Evolutionary conservation across 2,329 filamentous ascomycete genomes (phyloP).

Genomic region (Cladosporium sp.): DNA sequence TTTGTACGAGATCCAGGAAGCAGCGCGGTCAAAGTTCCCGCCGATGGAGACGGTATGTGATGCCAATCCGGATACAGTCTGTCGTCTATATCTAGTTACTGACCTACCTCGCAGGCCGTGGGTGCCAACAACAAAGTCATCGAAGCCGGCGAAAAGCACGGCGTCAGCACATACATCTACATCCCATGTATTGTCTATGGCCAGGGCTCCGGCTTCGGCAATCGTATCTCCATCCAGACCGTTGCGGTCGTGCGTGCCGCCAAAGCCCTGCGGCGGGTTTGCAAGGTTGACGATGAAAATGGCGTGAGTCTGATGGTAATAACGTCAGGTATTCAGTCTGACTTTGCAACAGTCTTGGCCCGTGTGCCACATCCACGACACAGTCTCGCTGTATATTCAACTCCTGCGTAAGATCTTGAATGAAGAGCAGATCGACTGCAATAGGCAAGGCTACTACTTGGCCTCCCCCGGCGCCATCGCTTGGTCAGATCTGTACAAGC

Average conservation of each 20-base stretch:
- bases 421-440: constrained; percentile 42
- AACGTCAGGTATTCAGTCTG: constrained; percentile 32
- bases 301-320: constrained; percentile 29
- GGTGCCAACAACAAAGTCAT: constrained; percentile 22
- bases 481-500: constrained; percentile 55
- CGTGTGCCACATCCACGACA: constrained; percentile 56
- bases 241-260: constrained; percentile 53
- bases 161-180: constrained; percentile 56
- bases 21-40: constrained; percentile 30
- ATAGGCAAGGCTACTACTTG: constrained; percentile 54
- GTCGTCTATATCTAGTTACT: neutral
- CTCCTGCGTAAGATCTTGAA: constrained; percentile 50
- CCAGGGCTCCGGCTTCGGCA: constrained; percentile 53
- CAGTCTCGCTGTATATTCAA: constrained; percentile 48
- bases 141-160: constrained; percentile 27
- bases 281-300: constrained; percentile 42
- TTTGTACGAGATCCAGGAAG: constrained; percentile 50
- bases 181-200: constrained; percentile 58
- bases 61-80: neutral
- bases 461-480: constrained; percentile 52
- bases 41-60: constrained; percentile 34
- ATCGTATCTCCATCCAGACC: constrained; percentile 55
- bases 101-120: constrained; percentile 24
- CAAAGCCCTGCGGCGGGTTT: constrained; percentile 44
- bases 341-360: constrained; percentile 50